Conservation (phyloP, 768 basidiomycete species). For the Lentinula edodes region DNA sequence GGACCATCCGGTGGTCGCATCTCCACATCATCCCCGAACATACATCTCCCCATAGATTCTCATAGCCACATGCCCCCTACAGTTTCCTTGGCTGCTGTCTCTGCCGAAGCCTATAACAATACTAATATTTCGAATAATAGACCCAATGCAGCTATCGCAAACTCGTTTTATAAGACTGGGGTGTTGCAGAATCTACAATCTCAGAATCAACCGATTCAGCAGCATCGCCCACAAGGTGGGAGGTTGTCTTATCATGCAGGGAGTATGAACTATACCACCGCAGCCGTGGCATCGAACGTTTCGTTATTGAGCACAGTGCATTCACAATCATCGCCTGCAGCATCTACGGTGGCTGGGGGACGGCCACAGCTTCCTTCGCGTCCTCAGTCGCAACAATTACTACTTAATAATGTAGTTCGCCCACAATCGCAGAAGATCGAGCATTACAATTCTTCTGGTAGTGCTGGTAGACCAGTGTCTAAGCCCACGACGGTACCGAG, state of each 20-base stretch:
- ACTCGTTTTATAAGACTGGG: slow-evolving; percentile 10
- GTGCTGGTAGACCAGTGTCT: neutral
- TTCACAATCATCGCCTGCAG: too few relatives aligned
- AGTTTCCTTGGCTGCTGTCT: neutral
- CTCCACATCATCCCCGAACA: neutral
- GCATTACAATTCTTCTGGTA: neutral
- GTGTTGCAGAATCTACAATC: neutral
- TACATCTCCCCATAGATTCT: neutral
- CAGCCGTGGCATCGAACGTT: neutral
- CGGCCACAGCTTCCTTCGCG: neutral
- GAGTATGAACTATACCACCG: neutral
- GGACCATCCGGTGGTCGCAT: neutral
- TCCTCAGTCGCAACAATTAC: neutral
- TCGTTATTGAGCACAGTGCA: neutral
- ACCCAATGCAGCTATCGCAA: neutral
- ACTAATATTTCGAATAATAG: neutral
- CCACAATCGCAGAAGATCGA: neutral
- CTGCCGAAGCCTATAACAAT: neutral
- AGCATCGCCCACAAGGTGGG: neutral
- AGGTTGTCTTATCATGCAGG: neutral
- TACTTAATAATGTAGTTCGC: neutral
- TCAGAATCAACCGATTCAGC: neutral
- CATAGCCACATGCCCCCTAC: neutral
- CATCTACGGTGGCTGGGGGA: neutral
- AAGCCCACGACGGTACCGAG: neutral